phyloP scores from a whole-genome alignment of 2,329 filamentous ascomycete species.

The Diaporthe citrichinensis region DNA sequence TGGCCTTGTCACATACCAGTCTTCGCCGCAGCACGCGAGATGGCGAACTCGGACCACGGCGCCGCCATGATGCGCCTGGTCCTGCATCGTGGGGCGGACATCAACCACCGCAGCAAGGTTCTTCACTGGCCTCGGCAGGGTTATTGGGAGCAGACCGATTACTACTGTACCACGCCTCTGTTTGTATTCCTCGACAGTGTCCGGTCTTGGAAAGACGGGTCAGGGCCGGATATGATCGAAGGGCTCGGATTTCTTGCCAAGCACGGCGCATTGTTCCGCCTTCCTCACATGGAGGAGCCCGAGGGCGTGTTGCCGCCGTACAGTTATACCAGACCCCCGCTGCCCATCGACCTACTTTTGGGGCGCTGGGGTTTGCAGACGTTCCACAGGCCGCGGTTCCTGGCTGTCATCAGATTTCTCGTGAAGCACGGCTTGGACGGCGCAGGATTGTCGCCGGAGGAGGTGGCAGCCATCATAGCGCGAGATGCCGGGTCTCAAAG shows the following conservation, averaged over 20 bases:
- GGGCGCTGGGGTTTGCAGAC: background rate
- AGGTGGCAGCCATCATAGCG: background rate
- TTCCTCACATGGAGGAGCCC: background rate
- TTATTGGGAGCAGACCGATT: background rate
- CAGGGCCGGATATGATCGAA: background rate
- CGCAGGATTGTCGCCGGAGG: background rate
- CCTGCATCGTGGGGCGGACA: constrained; percentile 5
- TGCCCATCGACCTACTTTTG: background rate
- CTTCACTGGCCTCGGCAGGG: background rate
- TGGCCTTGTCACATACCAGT: constrained; percentile 2
- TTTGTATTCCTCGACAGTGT: constrained; percentile 10
- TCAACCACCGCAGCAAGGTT: background rate
- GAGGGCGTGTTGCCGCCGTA: background rate
- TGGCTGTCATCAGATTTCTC: background rate
- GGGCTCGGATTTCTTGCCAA: background rate
- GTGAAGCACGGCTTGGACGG: background rate
- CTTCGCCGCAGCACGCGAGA: background rate
- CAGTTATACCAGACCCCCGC: background rate
- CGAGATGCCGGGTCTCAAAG: background rate
- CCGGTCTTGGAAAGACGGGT: background rate
- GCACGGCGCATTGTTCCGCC: background rate
- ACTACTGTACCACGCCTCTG: background rate
- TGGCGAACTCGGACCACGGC: constrained; percentile 4
- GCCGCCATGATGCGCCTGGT: background rate
- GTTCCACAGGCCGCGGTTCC: background rate